phyloP scores from a whole-genome alignment of 768 basidiomycete genomes.

The Trichaptum fuscoviolaceum region DNA sequence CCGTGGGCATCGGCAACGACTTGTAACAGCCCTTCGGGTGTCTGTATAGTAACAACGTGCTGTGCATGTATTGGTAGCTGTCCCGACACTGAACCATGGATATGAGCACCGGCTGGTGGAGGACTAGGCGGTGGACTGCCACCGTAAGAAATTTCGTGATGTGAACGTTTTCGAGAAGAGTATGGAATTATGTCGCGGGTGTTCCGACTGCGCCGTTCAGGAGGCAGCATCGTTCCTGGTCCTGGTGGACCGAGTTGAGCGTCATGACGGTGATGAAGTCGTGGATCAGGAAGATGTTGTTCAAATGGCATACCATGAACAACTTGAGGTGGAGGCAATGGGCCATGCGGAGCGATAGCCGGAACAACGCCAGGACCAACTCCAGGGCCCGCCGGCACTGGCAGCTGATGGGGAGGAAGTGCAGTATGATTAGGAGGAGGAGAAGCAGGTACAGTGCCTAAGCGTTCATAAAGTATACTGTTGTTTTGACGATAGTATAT shows the following conservation, averaged over 20 bases:
- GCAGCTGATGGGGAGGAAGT: slow-evolving; percentile 2
- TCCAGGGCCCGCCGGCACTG: background rate
- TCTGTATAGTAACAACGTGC: background rate
- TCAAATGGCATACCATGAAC: background rate
- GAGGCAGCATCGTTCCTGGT: background rate
- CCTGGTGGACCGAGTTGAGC: background rate
- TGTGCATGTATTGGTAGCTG: background rate
- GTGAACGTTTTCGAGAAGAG: background rate
- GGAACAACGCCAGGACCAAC: background rate
- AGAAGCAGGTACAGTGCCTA: slow-evolving; percentile 55
- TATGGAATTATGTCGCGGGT: background rate
- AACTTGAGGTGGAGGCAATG: background rate
- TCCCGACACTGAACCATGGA: background rate
- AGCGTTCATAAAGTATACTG: slow-evolving; percentile 75
- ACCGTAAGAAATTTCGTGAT: background rate
- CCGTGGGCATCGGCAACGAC: slow-evolving; percentile 43
- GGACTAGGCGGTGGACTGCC: background rate
- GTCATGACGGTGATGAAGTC: background rate
- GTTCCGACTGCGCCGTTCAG: background rate
- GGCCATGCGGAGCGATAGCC: background rate
- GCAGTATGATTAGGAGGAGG: slow-evolving; percentile 20
- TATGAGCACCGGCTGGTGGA: background rate
- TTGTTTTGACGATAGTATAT: background rate
- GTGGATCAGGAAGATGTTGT: background rate
- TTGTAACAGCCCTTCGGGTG: slow-evolving; percentile 24